Evolutionary conservation across 2,329 filamentous ascomycete genomes (phyloP), one percentile per base, ranked within the genome.

Genomic region (Aureobasidium melanogenum): DNA sequence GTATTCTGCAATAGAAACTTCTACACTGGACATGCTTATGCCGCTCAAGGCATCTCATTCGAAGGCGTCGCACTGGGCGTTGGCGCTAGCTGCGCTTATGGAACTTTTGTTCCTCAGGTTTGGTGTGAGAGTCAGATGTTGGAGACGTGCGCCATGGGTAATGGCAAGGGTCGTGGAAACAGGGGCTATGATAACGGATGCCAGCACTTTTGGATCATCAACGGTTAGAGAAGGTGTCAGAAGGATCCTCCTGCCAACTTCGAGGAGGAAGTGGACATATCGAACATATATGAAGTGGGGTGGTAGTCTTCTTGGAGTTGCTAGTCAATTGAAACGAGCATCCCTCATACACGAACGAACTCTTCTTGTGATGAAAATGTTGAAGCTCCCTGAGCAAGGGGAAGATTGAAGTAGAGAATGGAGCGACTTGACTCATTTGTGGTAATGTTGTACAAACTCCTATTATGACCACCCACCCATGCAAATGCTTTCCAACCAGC

Each of bases 121-220:
- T 57, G 54, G 54, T 57, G 54, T 19, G 30, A 57, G 54, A n/a
- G 14, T 24, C 54, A 57, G 54, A 47, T 57, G 41, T 47, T 38
- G 19, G 54, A 57, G 41, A 22, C 28, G 15, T 57, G 54, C n/a
- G 30, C 30, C 0, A 7, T 3, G 14, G 54, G 54, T 5, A 9
- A 7, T 6, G 10, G 10, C 1, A 57, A 28, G 28, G 54, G 54
- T 8, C 14, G 41, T 9, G 41, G 41, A 5, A 7, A 19, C 0
- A 34, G 30, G 1, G n/a, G 15, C 8, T 57, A 57, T 28, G 41
- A 46, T 36, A 12, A 14, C 38, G 54, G 54, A 1, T 57, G 54
- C 17, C 54, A 57, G 54, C 24, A 38, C 22, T 57, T 57, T 22
- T 46, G 30, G 28, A 57, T 57, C 15, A 32, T 12, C 14, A 32